A percentile compares a stretch with the other conserved stretches of the same genome.
Conservation (phyloP, 176 grass and related monocot genomes). For the Bolboschoenus planiculmis region DNA sequence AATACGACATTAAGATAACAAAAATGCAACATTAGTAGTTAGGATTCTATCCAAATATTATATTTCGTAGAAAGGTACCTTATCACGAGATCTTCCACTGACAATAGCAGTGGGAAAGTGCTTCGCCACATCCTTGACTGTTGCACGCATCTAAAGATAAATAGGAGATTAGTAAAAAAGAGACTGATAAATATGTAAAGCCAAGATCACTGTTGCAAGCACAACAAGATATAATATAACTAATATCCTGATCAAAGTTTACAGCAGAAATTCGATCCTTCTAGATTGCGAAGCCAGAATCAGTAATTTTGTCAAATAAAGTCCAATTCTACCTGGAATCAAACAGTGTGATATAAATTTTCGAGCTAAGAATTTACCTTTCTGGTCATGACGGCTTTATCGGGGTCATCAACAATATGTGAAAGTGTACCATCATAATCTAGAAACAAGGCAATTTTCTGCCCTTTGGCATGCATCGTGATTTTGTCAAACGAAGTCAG, state of each 20-base stretch:
- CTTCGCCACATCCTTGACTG: slow-evolving; percentile 68
- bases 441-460: slow-evolving; percentile 69
- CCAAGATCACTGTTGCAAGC: background rate
- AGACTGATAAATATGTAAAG: background rate
- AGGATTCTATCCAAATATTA: background rate
- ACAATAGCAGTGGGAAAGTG: slow-evolving; percentile 80
- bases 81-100: slow-evolving; percentile 86
- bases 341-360: background rate
- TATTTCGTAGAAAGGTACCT: slow-evolving; percentile 32
- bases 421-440: slow-evolving; percentile 86
- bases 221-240: background rate
- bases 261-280: background rate
- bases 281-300: too few relatives aligned
- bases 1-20: slow-evolving; percentile 8
- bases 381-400: slow-evolving; percentile 69
- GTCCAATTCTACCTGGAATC: background rate
- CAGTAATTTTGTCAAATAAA: too few relatives aligned
- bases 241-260: background rate
- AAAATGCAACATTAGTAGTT: background rate
- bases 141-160: slow-evolving; percentile 60
- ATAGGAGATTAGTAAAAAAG: background rate
- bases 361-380: slow-evolving; percentile 39
- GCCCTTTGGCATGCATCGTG: slow-evolving; percentile 42
- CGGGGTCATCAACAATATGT: slow-evolving; percentile 76
- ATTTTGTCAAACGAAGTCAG: slow-evolving; percentile 73